A percentile compares a stretch with the other conserved stretches of the same genome.
Conservation (phyloP, 768 basidiomycete genomes). For the Lepiota brunneoincarnata region DNA sequence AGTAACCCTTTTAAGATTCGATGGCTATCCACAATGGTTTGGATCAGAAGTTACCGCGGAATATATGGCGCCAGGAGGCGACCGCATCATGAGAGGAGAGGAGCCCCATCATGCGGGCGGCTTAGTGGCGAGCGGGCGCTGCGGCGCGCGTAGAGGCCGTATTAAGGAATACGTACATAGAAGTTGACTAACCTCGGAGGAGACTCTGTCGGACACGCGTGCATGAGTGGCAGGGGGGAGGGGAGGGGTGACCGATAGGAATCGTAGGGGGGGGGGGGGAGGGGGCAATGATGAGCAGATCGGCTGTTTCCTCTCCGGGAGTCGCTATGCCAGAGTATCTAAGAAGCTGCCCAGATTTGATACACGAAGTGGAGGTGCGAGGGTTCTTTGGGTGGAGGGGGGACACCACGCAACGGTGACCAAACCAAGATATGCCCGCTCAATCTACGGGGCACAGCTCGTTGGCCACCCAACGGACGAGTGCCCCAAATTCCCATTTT, state of each 20-base stretch:
- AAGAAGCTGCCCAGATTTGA: slow-evolving; percentile 10
- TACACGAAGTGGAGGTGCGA: not conserved
- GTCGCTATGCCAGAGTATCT: slow-evolving; percentile 5
- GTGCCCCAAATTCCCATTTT: not conserved
- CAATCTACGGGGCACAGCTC: slow-evolving; percentile 6
- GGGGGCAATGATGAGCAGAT: slow-evolving; percentile 10
- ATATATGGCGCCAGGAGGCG: not conserved
- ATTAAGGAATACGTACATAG: not conserved
- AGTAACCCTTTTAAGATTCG: slow-evolving; percentile 6
- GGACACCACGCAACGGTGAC: slow-evolving; percentile 4
- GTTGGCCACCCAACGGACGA: not conserved
- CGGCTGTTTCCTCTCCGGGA: slow-evolving; percentile 4
- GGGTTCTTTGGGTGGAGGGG: not conserved
- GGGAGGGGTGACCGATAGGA: slow-evolving; percentile 5
- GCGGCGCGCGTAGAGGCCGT: not conserved
- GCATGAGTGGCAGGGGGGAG: not conserved
- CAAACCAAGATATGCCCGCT: slow-evolving; percentile 6
- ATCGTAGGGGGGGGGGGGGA: slow-evolving; percentile 3
- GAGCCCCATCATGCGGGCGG: not conserved
- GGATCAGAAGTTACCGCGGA: slow-evolving; percentile 7
- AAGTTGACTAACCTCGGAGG: not conserved
- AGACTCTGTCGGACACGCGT: not conserved
- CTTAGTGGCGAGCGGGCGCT: not conserved
- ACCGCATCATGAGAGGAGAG: not conserved
- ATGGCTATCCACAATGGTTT: slow-evolving; percentile 6